A percentile compares a stretch with the other conserved stretches of the same genome.
These are phyloP conservation scores for Cyamopsis tetragonoloba DNA, from an alignment of 306 rosid species.

Conservation along the genomic window DNA sequence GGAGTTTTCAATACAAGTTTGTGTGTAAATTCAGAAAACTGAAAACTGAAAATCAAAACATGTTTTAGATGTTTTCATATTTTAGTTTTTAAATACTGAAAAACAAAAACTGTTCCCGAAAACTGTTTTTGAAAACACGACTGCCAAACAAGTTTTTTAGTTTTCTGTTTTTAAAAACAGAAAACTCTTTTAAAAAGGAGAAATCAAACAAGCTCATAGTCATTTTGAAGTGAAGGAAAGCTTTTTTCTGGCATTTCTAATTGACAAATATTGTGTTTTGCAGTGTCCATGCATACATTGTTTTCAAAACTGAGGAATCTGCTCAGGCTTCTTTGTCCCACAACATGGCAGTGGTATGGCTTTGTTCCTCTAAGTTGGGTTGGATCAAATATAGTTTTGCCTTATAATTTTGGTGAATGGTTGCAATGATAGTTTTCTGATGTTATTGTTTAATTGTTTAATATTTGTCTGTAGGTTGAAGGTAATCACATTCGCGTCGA, in stretches of 20 bases:
- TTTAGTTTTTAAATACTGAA: no score
- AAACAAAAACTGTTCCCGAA: no score
- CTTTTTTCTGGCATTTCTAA: constrained; percentile 12
- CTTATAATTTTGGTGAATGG: background rate
- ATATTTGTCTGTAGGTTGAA: constrained; percentile 52
- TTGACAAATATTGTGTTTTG: constrained; percentile 30
- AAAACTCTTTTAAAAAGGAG: no score
- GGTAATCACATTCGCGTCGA: constrained; percentile 95
- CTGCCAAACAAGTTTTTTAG: no score
- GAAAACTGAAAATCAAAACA: no score
- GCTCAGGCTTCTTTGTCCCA: constrained; percentile 81
- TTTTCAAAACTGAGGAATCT: constrained; percentile 65
- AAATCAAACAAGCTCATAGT: no score
- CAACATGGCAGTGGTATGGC: constrained; percentile 82
- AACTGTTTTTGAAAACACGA: no score
- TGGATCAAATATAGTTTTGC: background rate
- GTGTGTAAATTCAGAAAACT: no score
- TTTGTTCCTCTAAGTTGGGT: background rate
- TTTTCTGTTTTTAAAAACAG: no score
- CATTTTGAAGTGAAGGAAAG: constrained; percentile 9
- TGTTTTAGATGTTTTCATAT: no score
- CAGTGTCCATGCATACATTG: constrained; percentile 83
- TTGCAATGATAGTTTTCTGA: background rate
- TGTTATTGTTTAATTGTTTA: background rate
- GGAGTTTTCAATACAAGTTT: background rate